Conservation (phyloP, 257 asterid genomes). For the Perilla frutescens region DNA sequence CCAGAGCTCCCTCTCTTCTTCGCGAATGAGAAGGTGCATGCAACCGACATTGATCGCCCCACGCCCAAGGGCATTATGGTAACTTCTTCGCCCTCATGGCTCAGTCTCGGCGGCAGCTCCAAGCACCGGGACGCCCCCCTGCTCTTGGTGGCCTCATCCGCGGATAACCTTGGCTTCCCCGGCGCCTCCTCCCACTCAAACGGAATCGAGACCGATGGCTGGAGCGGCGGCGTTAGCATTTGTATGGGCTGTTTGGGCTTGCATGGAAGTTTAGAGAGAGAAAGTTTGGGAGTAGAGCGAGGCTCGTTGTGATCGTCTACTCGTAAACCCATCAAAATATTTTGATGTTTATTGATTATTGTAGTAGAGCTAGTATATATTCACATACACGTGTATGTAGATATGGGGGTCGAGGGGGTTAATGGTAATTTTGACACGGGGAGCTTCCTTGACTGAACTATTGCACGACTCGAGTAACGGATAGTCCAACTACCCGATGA, state of each 20-base stretch:
- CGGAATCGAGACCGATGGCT: constrained; percentile 59
- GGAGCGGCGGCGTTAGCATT: constrained; percentile 63
- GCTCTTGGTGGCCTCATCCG: constrained; percentile 15
- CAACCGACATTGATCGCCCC: constrained; percentile 42
- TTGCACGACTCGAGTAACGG: constrained; percentile 42
- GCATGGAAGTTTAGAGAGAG: constrained; percentile 58
- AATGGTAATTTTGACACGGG: constrained; percentile 30
- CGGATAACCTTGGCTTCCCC: constrained; percentile 59
- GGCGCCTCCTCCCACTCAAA: constrained; percentile 89
- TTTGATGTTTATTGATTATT: not conserved
- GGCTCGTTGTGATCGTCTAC: constrained; percentile 31
- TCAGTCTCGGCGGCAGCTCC: constrained; percentile 63
- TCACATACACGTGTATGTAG: not conserved
- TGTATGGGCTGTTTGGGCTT: constrained; percentile 45
- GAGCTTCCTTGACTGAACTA: constrained; percentile 29
- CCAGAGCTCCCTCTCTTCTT: constrained; percentile 28
- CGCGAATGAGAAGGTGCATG: constrained; percentile 47
- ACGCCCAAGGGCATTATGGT: constrained; percentile 46
- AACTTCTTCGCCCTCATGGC: constrained; percentile 38
- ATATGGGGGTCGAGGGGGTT: constrained; percentile 6
- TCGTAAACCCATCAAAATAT: constrained; percentile 23
- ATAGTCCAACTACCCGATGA: constrained; percentile 37
- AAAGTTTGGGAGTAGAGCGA: constrained; percentile 62
- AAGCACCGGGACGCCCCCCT: constrained; percentile 50
- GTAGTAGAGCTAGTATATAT: not conserved